Percentiles rank a stretch among this genome's conserved stretches.
These are phyloP conservation scores for Fusarium goolgardi DNA, from an alignment of 2,329 filamentous ascomycete species.

Conservation along the genomic window DNA sequence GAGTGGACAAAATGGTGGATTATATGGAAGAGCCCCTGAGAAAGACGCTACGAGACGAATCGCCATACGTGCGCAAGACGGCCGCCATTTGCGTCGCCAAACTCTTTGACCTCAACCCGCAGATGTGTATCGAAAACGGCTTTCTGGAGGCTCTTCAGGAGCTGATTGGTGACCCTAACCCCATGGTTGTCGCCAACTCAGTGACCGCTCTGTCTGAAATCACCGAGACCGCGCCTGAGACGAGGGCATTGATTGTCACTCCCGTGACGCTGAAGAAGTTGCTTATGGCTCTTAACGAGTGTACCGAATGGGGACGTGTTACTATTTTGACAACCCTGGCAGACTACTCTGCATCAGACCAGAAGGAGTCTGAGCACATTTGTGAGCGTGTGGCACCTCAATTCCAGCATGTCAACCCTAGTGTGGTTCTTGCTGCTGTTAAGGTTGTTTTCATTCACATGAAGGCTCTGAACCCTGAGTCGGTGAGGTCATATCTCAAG, in stretches of 20 bases:
- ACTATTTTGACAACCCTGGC: conserved; percentile 92
- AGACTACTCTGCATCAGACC: conserved; percentile 85
- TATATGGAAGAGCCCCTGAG: conserved; percentile 99
- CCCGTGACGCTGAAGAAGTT: conserved; percentile 91
- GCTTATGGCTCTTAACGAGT: conserved; percentile 95
- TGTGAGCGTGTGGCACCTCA: conserved; percentile 96
- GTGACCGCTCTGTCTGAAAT: conserved; percentile 96
- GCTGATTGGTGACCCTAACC: conserved; percentile 95
- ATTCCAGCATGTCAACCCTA: conserved; percentile 98
- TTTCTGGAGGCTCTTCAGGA: conserved; percentile 95
- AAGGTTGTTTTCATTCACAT: conserved; percentile 99
- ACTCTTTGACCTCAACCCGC: conserved; percentile 92
- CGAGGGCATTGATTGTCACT: conserved; percentile 84
- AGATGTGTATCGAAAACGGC: conserved; percentile 95
- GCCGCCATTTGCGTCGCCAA: conserved; percentile 98
- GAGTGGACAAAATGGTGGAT: conserved; percentile 99
- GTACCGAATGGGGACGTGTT: conserved; percentile 97
- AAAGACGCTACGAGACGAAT: conserved; percentile 96
- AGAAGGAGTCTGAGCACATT: conserved; percentile 97
- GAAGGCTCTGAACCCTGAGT: conserved; percentile 81
- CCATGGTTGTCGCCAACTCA: conserved; percentile 98
- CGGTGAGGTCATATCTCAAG: conserved; percentile 88
- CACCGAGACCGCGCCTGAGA: conserved; percentile 88
- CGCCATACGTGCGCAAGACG: conserved; percentile 97
- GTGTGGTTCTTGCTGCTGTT: conserved; percentile 95